These are phyloP conservation scores for Corymbia calophylla DNA, from an alignment of 441 rosid genomes.

Conservation along the genomic window DNA sequence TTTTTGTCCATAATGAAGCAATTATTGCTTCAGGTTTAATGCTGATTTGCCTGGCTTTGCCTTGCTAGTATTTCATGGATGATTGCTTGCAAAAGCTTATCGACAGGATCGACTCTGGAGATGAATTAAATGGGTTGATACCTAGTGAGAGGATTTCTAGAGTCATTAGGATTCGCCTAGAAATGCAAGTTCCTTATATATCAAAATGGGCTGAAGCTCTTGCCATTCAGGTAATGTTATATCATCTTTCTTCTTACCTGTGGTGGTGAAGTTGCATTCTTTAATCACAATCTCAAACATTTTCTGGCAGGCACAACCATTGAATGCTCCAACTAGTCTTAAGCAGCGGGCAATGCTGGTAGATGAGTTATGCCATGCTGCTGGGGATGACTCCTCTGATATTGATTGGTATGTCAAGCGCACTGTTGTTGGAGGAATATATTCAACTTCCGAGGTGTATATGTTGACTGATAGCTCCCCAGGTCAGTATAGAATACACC, in stretches of 20 bases:
- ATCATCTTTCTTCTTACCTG: neutral
- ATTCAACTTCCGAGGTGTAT: conserved; percentile 91
- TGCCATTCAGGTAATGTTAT: conserved; percentile 55
- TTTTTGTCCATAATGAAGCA: neutral
- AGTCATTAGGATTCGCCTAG: conserved; percentile 65
- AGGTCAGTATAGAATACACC: conserved; percentile 29
- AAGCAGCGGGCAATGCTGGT: conserved; percentile 80
- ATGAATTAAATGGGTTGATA: conserved; percentile 41
- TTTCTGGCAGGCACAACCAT: conserved; percentile 64
- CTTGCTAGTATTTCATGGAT: conserved; percentile 82
- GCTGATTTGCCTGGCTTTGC: neutral
- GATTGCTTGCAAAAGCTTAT: conserved; percentile 72
- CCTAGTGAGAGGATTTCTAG: conserved; percentile 65
- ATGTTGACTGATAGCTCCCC: conserved; percentile 89
- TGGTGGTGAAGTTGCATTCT: neutral
- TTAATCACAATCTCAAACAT: neutral
- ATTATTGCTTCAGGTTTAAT: neutral
- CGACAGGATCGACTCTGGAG: conserved; percentile 58
- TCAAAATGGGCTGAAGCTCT: conserved; percentile 97
- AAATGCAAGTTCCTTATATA: conserved; percentile 83
- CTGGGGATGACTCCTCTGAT: conserved; percentile 64
- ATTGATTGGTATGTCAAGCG: conserved; percentile 86
- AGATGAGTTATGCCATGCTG: conserved; percentile 86
- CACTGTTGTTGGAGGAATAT: conserved; percentile 82
- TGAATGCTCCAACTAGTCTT: conserved; percentile 68